Conservation (phyloP, 73 alveolate species). For the Paramecium caudatum region DNA sequence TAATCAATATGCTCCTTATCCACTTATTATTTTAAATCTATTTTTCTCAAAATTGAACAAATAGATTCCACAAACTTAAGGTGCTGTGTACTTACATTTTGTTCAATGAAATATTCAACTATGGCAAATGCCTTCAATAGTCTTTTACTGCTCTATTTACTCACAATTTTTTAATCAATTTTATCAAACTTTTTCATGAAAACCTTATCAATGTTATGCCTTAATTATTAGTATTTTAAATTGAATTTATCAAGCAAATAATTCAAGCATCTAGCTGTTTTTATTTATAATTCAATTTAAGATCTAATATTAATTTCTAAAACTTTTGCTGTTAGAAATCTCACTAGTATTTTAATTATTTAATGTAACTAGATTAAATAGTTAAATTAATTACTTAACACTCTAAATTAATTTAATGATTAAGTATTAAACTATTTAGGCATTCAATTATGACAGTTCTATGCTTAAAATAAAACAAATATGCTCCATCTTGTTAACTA, state of each 20-base stretch:
- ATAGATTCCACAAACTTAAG: neutral
- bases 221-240: slow-evolving; percentile 7
- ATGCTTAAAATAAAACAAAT: neutral
- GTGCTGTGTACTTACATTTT: slow-evolving; percentile 12
- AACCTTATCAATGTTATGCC: neutral
- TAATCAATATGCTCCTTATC: neutral
- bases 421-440: neutral
- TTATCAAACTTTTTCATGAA: neutral
- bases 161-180: neutral
- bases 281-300: neutral
- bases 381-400: neutral
- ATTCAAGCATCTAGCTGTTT: slow-evolving; percentile 26
- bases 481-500: neutral
- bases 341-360: neutral
- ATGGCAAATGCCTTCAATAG: neutral
- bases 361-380: neutral
- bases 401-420: neutral
- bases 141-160: neutral
- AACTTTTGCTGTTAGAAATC: neutral
- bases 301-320: neutral
- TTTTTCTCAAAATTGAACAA: neutral
- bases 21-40: neutral
- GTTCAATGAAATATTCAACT: neutral
- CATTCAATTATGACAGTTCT: neutral
- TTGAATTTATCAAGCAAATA: slow-evolving; percentile 38